These are phyloP conservation scores for Allantophomopsis cytisporea DNA, from an alignment of 2,329 filamentous ascomycete species.

Conservation along the genomic window DNA sequence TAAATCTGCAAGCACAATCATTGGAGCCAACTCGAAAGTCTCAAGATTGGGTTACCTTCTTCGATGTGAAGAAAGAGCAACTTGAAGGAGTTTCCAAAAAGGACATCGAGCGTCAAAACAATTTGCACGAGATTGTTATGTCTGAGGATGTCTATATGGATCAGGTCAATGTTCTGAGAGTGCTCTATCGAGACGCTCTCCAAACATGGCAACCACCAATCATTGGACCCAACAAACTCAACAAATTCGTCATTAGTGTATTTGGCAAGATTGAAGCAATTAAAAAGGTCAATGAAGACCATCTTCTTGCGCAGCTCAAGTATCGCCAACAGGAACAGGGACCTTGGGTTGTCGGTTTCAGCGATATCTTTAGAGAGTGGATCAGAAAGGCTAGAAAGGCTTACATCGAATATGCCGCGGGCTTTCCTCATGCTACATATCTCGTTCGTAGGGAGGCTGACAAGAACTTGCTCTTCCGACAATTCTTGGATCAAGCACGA, in stretches of 20 bases:
- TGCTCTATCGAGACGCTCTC: slow-evolving; percentile 76
- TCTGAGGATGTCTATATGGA: slow-evolving; percentile 87
- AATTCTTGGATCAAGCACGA: slow-evolving; percentile 71
- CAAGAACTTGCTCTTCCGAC: slow-evolving; percentile 72
- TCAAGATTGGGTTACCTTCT: slow-evolving; percentile 83
- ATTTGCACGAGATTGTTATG: slow-evolving; percentile 87
- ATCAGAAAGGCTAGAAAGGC: slow-evolving; percentile 82
- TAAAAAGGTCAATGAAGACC: slow-evolving; percentile 83
- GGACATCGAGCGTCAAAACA: slow-evolving; percentile 86
- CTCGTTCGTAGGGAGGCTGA: slow-evolving; percentile 74
- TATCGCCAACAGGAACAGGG: slow-evolving; percentile 96
- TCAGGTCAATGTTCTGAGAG: slow-evolving; percentile 72
- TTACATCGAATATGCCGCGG: slow-evolving; percentile 85
- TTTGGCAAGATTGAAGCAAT: slow-evolving; percentile 88
- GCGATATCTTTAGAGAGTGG: slow-evolving; percentile 96
- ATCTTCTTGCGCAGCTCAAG: slow-evolving; percentile 84
- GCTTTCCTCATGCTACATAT: slow-evolving; percentile 74
- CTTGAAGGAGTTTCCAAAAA: slow-evolving; percentile 63
- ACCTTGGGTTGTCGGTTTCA: slow-evolving; percentile 86
- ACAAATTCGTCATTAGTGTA: slow-evolving; percentile 70
- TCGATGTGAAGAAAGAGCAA: slow-evolving; percentile 67
- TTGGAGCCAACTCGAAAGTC: slow-evolving; percentile 51
- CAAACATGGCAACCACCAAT: slow-evolving; percentile 62
- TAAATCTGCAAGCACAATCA: slow-evolving; percentile 66
- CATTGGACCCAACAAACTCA: slow-evolving; percentile 63